Evolutionary conservation across 2,329 filamentous ascomycete species (phyloP), one percentile per base, ranked within the genome.

Genomic region (Dendryphion nanum): DNA sequence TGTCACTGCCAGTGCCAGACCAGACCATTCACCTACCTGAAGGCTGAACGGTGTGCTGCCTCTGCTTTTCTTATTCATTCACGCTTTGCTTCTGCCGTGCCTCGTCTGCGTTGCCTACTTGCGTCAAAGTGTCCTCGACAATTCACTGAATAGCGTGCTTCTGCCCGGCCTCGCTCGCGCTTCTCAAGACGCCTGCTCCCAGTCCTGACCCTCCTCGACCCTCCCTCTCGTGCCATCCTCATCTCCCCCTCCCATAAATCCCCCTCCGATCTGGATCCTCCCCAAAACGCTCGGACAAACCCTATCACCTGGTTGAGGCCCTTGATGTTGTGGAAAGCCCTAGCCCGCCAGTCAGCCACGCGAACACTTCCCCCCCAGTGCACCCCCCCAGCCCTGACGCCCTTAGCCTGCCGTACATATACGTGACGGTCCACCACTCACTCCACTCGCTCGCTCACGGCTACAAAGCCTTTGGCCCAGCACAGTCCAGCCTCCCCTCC

Each of bases 401-500:
- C 42, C 51, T 53, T 66, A 64, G 62, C 58, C 59, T 54, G 51
- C 56, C 63, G 56, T 69, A 68, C 66, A 69, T 69, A 19, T 67
- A 66, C 61, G 52, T 60, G 58, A 60, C 47, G 57, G 58, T n/a
- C 61, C 55, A 57, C 57, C 58, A 49, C 59, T n/a, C n/a, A 55
- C 63, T 64, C 59, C 63, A 65, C 60, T 55, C 56, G 57, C 61
- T 61, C 58, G 57, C 61, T 61, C 58, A 53, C 53, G 52, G 55
- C 49, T 50, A 59, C 50, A 61, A 64, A 61, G 54, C 59, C 51
- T 60, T 55, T 52, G 56, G 56, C 50, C 59, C 63, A 64, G 58
- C 62, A 58, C 63, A 60, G 63, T 70, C 64, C 68, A 70, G 69
- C 69, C 68, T 63, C 61, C 29, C n/a, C 57, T 65, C 59, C 61